Evolutionary conservation across 1,139 yeast genomes (phyloP), one percentile per base, ranked within the genome.

Genomic region (Eremothecium coryli): DNA sequence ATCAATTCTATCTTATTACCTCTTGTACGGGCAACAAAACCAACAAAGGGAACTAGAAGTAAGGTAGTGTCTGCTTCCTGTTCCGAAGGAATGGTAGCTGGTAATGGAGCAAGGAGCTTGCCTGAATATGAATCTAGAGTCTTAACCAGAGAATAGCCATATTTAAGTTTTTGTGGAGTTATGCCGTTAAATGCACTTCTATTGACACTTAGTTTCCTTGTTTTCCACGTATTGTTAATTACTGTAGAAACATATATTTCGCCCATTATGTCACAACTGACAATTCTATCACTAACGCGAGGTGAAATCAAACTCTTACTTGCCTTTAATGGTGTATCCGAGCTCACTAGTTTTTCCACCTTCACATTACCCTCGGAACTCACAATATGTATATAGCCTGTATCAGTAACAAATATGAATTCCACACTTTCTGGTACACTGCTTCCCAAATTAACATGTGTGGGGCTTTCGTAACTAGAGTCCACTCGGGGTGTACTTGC

Each of bases 261-360:
- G 14, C 71, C 73, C 36, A 66, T 65, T 16, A 60, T 61, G 2
- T 74, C 63, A 26, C 72, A 68, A 38, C 77, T 72, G 2, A 82
- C 72, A 23, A 82, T 62, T 42, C 90, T 65, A 52, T 82, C 93
- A 46, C 74, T 77, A 20, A 82, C 76, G 51, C 93, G 67, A 3
- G 93, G 88, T 0, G 93, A 78, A 5, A 68, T 54, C 7, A 82
- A 56, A 38, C 71, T 70, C 29, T 68, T 70, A 31, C 79, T 76
- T 2, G 76, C 64, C 2, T 64, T 60, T 10, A 79, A 48, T 5
- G 58, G 31, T 18, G 31, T 25, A 9, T 33, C 34, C 1, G 45
- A 44, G 8, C 42, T 26, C 1, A 58, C 48, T 9, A 60, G 29
- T 10, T 44, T 45, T 8, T 54, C 55, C 21, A 46, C 50, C 7